These are phyloP conservation scores for Apiospora koreana DNA, from an alignment of 2,329 filamentous ascomycete genomes.

Conservation along the genomic window DNA sequence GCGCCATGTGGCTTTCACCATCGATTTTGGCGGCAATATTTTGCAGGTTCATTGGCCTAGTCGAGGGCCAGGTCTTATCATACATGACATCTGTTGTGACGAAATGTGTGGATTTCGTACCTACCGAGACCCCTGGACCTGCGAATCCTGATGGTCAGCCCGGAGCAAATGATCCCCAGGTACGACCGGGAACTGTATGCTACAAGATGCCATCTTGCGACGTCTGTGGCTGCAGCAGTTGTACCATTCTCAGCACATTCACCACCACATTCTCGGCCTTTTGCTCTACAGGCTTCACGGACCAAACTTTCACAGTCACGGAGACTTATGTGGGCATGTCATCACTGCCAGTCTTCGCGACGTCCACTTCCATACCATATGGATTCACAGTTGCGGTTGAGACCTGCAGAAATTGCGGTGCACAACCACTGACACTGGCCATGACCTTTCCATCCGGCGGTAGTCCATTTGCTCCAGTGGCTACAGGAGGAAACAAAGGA, in stretches of 20 bases:
- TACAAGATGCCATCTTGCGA: conserved; percentile 22
- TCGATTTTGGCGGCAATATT: not conserved
- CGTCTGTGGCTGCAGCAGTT: conserved; percentile 20
- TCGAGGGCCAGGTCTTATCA: conserved; percentile 15
- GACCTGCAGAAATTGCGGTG: conserved; percentile 9
- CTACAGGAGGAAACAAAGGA: not conserved
- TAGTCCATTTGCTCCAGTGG: not conserved
- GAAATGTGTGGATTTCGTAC: conserved; percentile 15
- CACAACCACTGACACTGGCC: not conserved
- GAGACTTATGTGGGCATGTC: conserved; percentile 26
- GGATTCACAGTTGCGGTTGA: conserved; percentile 22
- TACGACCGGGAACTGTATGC: not conserved
- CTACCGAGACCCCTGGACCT: not conserved
- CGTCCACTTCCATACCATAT: conserved; percentile 20
- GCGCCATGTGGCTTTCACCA: not conserved
- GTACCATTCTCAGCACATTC: conserved; percentile 22
- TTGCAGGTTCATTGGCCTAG: not conserved
- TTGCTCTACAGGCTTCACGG: conserved; percentile 14
- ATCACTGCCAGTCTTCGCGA: conserved; percentile 20
- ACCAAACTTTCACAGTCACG: conserved; percentile 21
- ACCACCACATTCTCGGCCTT: conserved; percentile 19
- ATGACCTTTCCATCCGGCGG: not conserved
- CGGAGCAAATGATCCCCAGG: not conserved
- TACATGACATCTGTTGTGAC: conserved; percentile 19
- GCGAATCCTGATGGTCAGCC: not conserved